Evolutionary conservation across 2,329 filamentous ascomycete species (phyloP), one percentile per base, ranked within the genome.

Genomic region (Claviceps purpurea): DNA sequence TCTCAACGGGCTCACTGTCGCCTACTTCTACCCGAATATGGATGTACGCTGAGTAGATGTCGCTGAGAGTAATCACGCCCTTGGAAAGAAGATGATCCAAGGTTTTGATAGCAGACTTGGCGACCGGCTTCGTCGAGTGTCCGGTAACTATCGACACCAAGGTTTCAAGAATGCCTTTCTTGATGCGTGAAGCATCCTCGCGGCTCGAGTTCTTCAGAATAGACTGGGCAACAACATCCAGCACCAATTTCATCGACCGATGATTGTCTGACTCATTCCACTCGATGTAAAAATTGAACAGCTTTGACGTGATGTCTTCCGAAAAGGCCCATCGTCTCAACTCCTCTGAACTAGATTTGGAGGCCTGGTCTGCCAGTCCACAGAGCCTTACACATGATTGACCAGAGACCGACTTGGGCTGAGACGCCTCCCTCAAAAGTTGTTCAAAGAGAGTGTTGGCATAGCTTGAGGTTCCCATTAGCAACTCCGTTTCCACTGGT

Each of bases 71-170:
- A 26, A 85, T 66, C 13, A 82, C 70, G 2, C 71, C 68, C 62
- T 85, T 88, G 47, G 73, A 69, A 3, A 89, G 62, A 52, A 89
- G 77, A 59, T 82, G 76, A 47, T 85, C 81, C 40, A 88, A 68
- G 16, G 77, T 77, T 60, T 83, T 82, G 55, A 89, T 76, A 6
- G 82, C 79, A 39, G 84, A 84, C 62, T 88, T 88, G 42, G 82
- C 80, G 50, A 83, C 72, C 10, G 81, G 76, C 56, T 78, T 81
- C 16, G 80, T 73, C 38, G 79, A 79, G 54, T 78, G 73, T 52
- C 78, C 75, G 22, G 75, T 73, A 43, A 87, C 74, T 14, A 84
- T 78, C 1, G 77, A 74, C 16, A 85, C 60, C 6, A 82, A 71
- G 5, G 69, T 75, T 26, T 72, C 64, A 16, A 82, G 59, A 6